Base-by-base conservation (phyloP, 208 protist genomes). In the Vickermania spadyakhi region DNA sequence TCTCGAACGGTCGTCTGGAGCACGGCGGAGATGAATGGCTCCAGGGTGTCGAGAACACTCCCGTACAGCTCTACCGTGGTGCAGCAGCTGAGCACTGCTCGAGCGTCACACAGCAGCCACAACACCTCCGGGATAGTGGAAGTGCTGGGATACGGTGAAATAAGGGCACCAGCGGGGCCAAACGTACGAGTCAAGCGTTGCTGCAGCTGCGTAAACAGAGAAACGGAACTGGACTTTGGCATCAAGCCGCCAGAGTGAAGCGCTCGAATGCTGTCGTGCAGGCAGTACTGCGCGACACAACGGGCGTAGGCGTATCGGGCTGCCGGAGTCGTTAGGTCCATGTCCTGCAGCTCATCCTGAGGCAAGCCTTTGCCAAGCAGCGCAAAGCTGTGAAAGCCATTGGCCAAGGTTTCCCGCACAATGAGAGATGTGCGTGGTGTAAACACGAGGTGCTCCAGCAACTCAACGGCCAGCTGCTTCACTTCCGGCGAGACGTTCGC, bases 51-150 rank as follows among this genome's bases (percentile, higher is more conserved):
- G 60, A 77, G 66, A 1, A 77, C 51, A 1, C 63, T 57, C 0
- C 60, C 65, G 53, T 77, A 81, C 4, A 56, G 61, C 26, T 70
- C 64, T 11, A 64, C 66, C 50, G 68, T 58, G 27, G 69, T 62
- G 51, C 66, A 72, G 60, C 68, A 45, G 36, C 36, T 73, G 29
- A 81, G 66, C 5, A 81, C 61, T 7, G 69, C 75, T 2, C 67
- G 64, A 42, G 65, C n/a, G n/a, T 81, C 75, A 50, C 62, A 64
- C n/a, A 81, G 62, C 0, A 64, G 58, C 31, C 30, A 29, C 21
- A 56, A 28, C 21, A 67, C 54, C 1, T 27, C 22, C 2, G 30
- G n/a, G n/a, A n/a, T n/a, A n/a, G n/a, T n/a, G n/a, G n/a, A n/a
- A n/a, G n/a, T n/a, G n/a, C 23, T 58, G 31, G 30, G 45, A 45